These are phyloP conservation scores for Phytophthora hibernalis DNA, from an alignment of 352 stramenopile species.

Conservation along the genomic window DNA sequence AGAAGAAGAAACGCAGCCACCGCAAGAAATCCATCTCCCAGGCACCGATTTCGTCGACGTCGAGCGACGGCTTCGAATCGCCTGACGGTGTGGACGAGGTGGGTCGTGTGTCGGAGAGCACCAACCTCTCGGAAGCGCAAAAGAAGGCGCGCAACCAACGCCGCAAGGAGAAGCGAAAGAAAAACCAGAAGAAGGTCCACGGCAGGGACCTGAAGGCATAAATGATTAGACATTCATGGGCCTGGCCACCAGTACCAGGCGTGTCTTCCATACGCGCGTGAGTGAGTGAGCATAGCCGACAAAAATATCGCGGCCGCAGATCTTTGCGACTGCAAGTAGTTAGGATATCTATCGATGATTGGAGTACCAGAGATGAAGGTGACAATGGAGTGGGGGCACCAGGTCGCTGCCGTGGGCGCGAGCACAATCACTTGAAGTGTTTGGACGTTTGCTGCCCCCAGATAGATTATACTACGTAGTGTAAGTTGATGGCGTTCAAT, in stretches of 20 bases:
- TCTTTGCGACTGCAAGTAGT: conserved; percentile 31
- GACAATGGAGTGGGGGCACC: conserved; percentile 20
- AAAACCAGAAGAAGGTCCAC: conserved; percentile 65
- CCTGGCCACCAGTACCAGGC: conserved; percentile 27
- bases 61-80: conserved; percentile 44
- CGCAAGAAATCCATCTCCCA: conserved; percentile 35
- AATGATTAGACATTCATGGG: background rate
- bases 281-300: conserved; percentile 20
- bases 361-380: conserved; percentile 15
- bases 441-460: conserved; percentile 16
- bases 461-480: conserved; percentile 50
- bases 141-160: conserved; percentile 75
- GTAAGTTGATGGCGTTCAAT: too few relatives aligned
- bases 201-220: conserved; percentile 37
- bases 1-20: conserved; percentile 51
- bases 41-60: conserved; percentile 29
- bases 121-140: conserved; percentile 56
- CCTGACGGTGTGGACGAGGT: conserved; percentile 41
- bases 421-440: conserved; percentile 9
- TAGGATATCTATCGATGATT: conserved; percentile 34
- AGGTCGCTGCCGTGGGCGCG: conserved; percentile 25
- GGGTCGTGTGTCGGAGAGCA: conserved; percentile 34
- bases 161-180: conserved; percentile 83
- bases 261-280: conserved; percentile 27
- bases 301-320: conserved; percentile 11